These are phyloP conservation scores for Metschnikowia sp. DNA, from an alignment of 805 yeast genomes.

Conservation along the genomic window DNA sequence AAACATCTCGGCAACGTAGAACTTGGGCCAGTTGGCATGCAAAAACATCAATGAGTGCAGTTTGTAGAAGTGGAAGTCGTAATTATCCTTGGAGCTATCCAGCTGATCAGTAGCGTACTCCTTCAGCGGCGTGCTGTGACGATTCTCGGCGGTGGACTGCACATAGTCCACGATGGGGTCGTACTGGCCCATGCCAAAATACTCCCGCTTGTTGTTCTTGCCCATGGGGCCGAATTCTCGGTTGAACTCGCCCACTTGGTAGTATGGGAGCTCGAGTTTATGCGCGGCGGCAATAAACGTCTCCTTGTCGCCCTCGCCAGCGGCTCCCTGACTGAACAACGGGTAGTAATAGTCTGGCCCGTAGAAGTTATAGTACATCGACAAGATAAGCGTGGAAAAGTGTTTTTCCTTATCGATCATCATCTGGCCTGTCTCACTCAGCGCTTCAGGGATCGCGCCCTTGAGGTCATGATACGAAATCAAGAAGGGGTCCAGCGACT, in stretches of 20 bases:
- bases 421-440: slow-evolving; percentile 40
- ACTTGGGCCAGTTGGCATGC: slow-evolving; percentile 41
- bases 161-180: slow-evolving; percentile 33
- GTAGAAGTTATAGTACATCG: slow-evolving; percentile 37
- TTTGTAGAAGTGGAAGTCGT: slow-evolving; percentile 28
- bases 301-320: slow-evolving; percentile 44
- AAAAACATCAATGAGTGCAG: slow-evolving; percentile 28
- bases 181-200: slow-evolving; percentile 37
- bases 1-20: slow-evolving; percentile 24
- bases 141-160: slow-evolving; percentile 12
- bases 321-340: slow-evolving; percentile 39
- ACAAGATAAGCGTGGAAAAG: slow-evolving; percentile 28
- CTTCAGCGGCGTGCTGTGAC: background rate
- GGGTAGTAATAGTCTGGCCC: slow-evolving; percentile 39
- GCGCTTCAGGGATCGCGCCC: slow-evolving; percentile 35
- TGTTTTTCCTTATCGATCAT: slow-evolving; percentile 33
- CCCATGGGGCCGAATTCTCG: slow-evolving; percentile 35
- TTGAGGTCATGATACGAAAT: slow-evolving; percentile 27
- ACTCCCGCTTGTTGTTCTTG: slow-evolving; percentile 23
- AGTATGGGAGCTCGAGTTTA: slow-evolving; percentile 32
- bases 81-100: slow-evolving; percentile 25
- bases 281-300: slow-evolving; percentile 43
- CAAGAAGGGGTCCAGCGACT: slow-evolving; percentile 7
- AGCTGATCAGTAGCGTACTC: slow-evolving; percentile 19
- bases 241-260: slow-evolving; percentile 35